Percentiles rank a stretch among this genome's conserved stretches.
Evolutionary conservation across 192 early-diverging fungal genomes (phyloP).

Genomic region (Coemansia brasiliensis): DNA sequence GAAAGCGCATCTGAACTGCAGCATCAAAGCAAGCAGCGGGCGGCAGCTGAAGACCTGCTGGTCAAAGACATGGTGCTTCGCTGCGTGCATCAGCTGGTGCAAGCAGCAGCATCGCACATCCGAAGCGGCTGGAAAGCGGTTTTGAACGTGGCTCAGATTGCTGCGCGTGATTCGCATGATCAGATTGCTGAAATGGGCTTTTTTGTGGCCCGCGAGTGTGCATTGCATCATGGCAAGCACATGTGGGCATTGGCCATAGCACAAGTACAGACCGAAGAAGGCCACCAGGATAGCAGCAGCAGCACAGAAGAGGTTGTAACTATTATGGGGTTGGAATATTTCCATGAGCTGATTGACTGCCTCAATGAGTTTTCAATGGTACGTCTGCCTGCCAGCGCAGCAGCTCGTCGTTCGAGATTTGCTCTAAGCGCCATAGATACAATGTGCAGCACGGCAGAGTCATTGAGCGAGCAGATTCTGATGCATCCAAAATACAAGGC

Average conservation of each 20-base stretch:
- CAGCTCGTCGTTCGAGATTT: constrained; percentile 28
- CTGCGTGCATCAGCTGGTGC: constrained; percentile 77
- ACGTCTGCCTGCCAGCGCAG: constrained; percentile 6
- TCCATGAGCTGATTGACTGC: constrained; percentile 49
- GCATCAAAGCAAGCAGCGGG: background rate
- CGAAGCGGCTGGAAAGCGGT: constrained; percentile 81
- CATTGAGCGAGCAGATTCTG: constrained; percentile 32
- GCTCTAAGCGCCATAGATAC: constrained; percentile 50
- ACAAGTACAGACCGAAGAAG: background rate
- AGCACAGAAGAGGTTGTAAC: constrained; percentile 13
- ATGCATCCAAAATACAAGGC: constrained; percentile 9
- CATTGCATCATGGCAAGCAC: constrained; percentile 31
- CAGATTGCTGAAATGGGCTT: constrained; percentile 76
- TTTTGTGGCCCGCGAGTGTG: constrained; percentile 51
- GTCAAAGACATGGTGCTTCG: constrained; percentile 77
- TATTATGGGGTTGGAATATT: constrained; percentile 45
- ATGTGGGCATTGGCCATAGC: constrained; percentile 31
- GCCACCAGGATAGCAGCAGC: background rate
- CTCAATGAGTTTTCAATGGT: constrained; percentile 43
- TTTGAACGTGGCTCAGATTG: constrained; percentile 62
- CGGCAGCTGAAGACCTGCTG: constrained; percentile 19
- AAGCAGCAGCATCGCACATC: constrained; percentile 72
- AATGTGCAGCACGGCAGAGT: constrained; percentile 21
- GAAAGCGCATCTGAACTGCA: constrained; percentile 18
- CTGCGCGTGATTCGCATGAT: constrained; percentile 67